Evolutionary conservation across 768 basidiomycete genomes (phyloP), one percentile per base, ranked within the genome.

Genomic region (Boletus eberwhitei): DNA sequence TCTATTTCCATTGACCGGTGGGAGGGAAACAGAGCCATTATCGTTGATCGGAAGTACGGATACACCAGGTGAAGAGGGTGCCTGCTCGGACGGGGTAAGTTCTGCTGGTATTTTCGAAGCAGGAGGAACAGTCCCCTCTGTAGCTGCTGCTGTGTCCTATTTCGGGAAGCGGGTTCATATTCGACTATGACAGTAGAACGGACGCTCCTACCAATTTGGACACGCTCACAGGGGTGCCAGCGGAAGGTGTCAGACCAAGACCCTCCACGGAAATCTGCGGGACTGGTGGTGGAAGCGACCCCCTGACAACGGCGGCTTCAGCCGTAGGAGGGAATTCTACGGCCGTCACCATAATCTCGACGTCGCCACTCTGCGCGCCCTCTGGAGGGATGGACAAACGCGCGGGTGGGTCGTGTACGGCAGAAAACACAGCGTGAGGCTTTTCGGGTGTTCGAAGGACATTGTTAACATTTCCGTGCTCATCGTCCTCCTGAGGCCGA

Each of bases 391-490:
- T 66, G 39, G 37, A 53, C 54, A 68, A 31, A 14, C 38, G 60
- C 2, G 54, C 31, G n/a, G 52, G 63, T 39, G 22, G 48, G 34
- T 35, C 40, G 6, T 35, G 36, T 42, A 7, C 32, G 17, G 36
- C 44, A 7, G 51, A 53, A 11, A 53, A 31, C 35, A 31, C 46
- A 7, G 13, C 8, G 13, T 37, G 48, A 26, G 79, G 81, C 49
- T 77, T 76, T 31, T 73, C 69, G 11, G 87, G 87, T 2, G 82
- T 72, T 34, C 64, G 73, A 59, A 80, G 79, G 49, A 88, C 72
- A 66, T 91, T 89, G 70, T 93, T 93, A 19, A 84, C 65, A 68
- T 86, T 87, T 16, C 88, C 89, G 21, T 73, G 71, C 9, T 69
- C 66, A 62, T 91, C 88, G 1, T 71, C 64, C 69, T 88, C 87